phyloP scores from a whole-genome alignment of 768 basidiomycete species.

The Suillus tomentosus region DNA sequence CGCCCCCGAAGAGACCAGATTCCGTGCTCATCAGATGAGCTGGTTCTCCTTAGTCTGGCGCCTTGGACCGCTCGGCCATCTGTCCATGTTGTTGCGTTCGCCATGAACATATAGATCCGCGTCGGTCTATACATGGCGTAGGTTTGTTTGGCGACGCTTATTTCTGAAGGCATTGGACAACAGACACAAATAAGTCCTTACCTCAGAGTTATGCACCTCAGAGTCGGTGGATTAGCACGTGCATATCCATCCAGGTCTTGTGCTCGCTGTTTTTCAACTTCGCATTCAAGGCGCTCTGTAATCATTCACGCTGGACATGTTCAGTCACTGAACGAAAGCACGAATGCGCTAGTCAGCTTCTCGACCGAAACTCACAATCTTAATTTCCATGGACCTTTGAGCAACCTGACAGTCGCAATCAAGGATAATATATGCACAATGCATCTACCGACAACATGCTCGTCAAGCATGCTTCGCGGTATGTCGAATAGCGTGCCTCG shows the following conservation, averaged over 20 bases:
- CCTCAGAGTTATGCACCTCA: slow-evolving; percentile 2
- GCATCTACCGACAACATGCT: slow-evolving; percentile 70
- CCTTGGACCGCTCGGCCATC: slow-evolving; percentile 91
- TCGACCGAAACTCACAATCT: not conserved
- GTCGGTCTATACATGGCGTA: not conserved
- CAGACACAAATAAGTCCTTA: slow-evolving; percentile 25
- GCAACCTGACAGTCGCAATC: slow-evolving; percentile 59
- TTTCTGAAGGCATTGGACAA: not conserved
- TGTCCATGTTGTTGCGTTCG: slow-evolving; percentile 35
- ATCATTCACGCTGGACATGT: not conserved
- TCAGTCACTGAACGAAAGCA: not conserved
- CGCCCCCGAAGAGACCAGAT: slow-evolving; percentile 14
- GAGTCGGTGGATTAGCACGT: not conserved
- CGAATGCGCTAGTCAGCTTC: slow-evolving; percentile 7
- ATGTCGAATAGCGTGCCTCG: slow-evolving; percentile 14
- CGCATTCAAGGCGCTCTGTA: not conserved
- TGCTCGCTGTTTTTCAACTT: not conserved
- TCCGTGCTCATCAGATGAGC: slow-evolving; percentile 3
- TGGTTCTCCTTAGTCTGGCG: slow-evolving; percentile 71
- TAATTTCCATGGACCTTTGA: slow-evolving; percentile 31
- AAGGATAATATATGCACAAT: slow-evolving; percentile 88
- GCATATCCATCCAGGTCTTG: not conserved
- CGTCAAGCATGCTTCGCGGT: slow-evolving; percentile 76
- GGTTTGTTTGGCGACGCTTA: not conserved
- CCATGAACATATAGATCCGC: not conserved